These are phyloP conservation scores for Bidens hawaiensis DNA, from an alignment of 140 eudicot genomes.

Conservation along the genomic window DNA sequence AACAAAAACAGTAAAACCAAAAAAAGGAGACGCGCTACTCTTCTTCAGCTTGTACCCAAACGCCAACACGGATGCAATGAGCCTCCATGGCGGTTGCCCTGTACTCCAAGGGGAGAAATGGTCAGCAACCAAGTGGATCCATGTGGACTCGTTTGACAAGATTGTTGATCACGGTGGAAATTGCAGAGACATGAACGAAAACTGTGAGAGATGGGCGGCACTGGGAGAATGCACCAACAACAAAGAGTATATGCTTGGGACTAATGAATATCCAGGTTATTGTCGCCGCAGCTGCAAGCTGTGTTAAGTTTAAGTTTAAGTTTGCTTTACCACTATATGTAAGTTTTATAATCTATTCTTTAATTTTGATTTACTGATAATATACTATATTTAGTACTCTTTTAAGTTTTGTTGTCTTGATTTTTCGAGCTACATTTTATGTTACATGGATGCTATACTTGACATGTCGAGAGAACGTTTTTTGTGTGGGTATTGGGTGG, in stretches of 20 bases:
- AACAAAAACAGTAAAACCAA: slow-evolving; percentile 68
- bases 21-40: slow-evolving; percentile 92
- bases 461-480: no score
- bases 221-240: slow-evolving; percentile 94
- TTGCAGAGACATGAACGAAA: slow-evolving; percentile 61
- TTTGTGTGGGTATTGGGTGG: no score
- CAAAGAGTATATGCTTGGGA: slow-evolving; percentile 84
- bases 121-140: slow-evolving; percentile 99
- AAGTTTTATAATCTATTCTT: slow-evolving; percentile 1
- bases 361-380: slow-evolving; percentile 12
- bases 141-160: slow-evolving; percentile 83
- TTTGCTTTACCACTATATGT: slow-evolving; percentile 15
- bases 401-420: not conserved
- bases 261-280: slow-evolving; percentile 75
- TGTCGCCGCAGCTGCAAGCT: slow-evolving; percentile 88
- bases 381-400: not conserved
- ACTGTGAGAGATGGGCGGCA: slow-evolving; percentile 94
- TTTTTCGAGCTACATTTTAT: no score
- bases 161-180: slow-evolving; percentile 46
- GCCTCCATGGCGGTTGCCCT: slow-evolving; percentile 95
- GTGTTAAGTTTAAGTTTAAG: slow-evolving; percentile 36
- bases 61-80: slow-evolving; percentile 64
- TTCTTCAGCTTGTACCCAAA: slow-evolving; percentile 82
- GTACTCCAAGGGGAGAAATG: slow-evolving; percentile 95
- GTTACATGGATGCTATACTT: no score